Conservation (phyloP, 1,284 basidiomycete species). For the Sanghuangporus sanghuang region DNA sequence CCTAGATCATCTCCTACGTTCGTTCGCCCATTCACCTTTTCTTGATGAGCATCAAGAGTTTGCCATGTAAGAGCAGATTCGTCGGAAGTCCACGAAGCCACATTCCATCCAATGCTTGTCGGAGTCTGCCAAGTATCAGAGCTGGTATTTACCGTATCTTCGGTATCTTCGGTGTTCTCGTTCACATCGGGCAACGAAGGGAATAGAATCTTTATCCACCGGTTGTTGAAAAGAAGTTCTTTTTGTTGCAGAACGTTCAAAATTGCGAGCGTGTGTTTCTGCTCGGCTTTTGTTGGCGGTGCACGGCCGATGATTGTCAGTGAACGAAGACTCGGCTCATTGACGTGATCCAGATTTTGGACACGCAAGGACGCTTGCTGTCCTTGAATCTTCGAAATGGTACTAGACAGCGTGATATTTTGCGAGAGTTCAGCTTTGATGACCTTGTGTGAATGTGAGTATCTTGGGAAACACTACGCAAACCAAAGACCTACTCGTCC, state of each 20-base stretch:
- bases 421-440: neutral
- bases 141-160: neutral
- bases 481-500: neutral
- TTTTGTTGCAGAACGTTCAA: constrained; percentile 1
- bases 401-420: neutral
- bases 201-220: constrained; percentile 7
- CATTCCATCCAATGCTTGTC: neutral
- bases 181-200: neutral
- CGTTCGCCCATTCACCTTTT: no score
- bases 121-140: neutral
- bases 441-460: neutral
- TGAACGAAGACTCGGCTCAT: neutral
- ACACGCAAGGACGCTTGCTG: neutral
- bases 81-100: neutral
- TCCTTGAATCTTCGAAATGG: neutral
- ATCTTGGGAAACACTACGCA: neutral
- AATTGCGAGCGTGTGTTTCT: neutral
- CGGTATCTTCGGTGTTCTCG: neutral
- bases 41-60: no score
- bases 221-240: neutral
- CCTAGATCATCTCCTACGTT: neutral
- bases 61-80: no score
- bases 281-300: constrained; percentile 3
- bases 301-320: constrained; percentile 5
- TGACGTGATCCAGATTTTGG: neutral